Conservation (phyloP, 306 rosid genomes). For the Hippophae gyantsensis region DNA sequence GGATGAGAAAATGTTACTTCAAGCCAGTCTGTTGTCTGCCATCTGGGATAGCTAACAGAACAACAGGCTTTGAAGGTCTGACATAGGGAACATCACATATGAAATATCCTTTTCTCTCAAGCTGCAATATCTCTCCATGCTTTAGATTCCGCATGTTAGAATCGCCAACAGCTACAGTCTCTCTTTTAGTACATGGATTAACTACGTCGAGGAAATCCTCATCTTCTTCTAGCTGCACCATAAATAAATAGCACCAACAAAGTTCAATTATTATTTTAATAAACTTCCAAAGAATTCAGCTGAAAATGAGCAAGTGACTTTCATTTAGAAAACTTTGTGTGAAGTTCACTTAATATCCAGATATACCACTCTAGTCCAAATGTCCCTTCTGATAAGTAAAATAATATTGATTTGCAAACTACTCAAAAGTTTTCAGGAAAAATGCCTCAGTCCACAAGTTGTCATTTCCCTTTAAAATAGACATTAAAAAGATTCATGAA, state of each 20-base stretch:
- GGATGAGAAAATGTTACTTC: slow-evolving; percentile 25
- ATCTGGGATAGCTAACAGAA: slow-evolving; percentile 71
- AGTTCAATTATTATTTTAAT: neutral
- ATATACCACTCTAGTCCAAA: neutral
- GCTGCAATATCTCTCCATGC: slow-evolving; percentile 72
- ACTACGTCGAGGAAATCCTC: slow-evolving; percentile 70
- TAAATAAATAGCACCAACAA: slow-evolving; percentile 3
- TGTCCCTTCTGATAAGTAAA: neutral
- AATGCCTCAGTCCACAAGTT: neutral
- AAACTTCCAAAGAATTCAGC: neutral
- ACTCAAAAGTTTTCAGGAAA: no score
- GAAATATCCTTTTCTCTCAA: slow-evolving; percentile 92
- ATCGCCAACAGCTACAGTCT: slow-evolving; percentile 69
- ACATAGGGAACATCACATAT: slow-evolving; percentile 73
- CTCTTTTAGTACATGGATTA: slow-evolving; percentile 72
- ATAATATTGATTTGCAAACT: neutral
- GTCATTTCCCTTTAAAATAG: neutral
- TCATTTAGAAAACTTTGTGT: neutral
- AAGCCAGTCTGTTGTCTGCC: slow-evolving; percentile 61
- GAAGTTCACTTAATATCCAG: neutral
- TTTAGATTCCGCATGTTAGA: slow-evolving; percentile 68
- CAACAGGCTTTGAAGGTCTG: slow-evolving; percentile 58
- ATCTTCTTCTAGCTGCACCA: slow-evolving; percentile 79
- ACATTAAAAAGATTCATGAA: no score
- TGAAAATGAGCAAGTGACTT: neutral